These are phyloP conservation scores for Sphaceloma murrayae DNA, from an alignment of 2,329 filamentous ascomycete species.

Conservation along the genomic window DNA sequence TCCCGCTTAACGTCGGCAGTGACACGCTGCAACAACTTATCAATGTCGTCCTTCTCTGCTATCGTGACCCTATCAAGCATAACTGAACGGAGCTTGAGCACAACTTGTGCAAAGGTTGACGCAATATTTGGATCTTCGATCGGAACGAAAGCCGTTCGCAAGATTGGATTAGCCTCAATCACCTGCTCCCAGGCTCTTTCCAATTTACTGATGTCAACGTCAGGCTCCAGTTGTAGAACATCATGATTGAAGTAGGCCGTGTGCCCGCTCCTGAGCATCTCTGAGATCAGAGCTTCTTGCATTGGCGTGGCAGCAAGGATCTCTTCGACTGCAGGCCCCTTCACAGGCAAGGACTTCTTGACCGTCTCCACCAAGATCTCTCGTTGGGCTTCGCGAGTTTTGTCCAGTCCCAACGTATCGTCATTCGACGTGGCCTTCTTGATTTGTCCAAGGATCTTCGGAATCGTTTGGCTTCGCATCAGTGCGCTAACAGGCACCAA, in stretches of 20 bases:
- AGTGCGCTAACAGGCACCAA: conserved; percentile 63
- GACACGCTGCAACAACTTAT: too few species aligned
- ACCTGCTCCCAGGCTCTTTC: conserved; percentile 53
- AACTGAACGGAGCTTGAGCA: conserved; percentile 34
- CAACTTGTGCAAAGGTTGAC: conserved; percentile 47
- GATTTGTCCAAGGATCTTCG: conserved; percentile 42
- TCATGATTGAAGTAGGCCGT: conserved; percentile 80
- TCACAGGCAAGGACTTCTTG: too few species aligned
- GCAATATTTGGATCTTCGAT: conserved; percentile 52
- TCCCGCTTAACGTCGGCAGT: too few species aligned
- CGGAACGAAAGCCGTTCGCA: conserved; percentile 64
- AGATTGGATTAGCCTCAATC: conserved; percentile 53
- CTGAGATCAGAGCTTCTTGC: conserved; percentile 77
- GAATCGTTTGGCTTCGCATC: conserved; percentile 61
- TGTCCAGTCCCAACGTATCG: too few species aligned
- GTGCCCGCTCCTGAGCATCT: conserved; percentile 68
- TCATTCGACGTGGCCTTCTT: conserved; percentile 15
- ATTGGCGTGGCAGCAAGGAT: conserved; percentile 69
- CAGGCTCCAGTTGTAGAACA: conserved; percentile 50
- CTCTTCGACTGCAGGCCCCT: too few species aligned
- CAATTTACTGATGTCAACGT: conserved; percentile 49
- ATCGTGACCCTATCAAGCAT: conserved; percentile 14
- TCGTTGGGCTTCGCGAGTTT: too few species aligned
- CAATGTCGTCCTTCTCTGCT: too few species aligned
- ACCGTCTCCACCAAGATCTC: too few species aligned